Evolutionary conservation across 306 rosid species (phyloP), one percentile per base, ranked within the genome.

Genomic region (Morella rubra): DNA sequence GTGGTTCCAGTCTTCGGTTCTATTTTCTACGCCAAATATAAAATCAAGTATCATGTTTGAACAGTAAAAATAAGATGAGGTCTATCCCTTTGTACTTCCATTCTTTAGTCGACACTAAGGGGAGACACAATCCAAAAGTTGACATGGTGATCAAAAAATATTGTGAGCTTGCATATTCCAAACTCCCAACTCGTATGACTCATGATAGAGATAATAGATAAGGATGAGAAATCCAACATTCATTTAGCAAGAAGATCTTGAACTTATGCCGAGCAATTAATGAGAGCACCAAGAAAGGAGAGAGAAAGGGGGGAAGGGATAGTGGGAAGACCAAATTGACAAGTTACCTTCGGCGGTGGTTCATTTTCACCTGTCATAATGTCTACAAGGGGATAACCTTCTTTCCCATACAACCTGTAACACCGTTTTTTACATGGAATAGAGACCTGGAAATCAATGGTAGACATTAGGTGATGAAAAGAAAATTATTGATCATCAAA

Each of bases 351-450:
- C 13, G 98, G 99, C 71, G 97, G 59, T 75, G 99, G 94, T 82
- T 96, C 99, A 78, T 85, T 87, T 90, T 87, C 99, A 73, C 98
- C 98, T 0, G 98, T 86, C 93, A 96, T 96, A 82, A 96, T 88
- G 86, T 96, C 99, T 67, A 91, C 93, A 78, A 96, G 76, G 77
- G 98, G 90, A 89, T 92, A 96, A 75, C 99, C 96, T 86, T 96
- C 98, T 89, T 85, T 96, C 51, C 99, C 99, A 54, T 81, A 93
- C 86, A 96, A 81, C 83, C 99, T 91, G 86, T 80, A 92, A 72
- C 82, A 52, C 75, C 89, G 82, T 84, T 96, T 96, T 81, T 96
- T 96, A 84, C 99, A 91, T 69, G 99, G 99, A 73, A 96, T 96
- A 77, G 99, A 96, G 50, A 96, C 99, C 99, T 96, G 77, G 44